Conservation (phyloP, 495 filamentous ascomycete genomes). For the Rusavskia elegans region DNA sequence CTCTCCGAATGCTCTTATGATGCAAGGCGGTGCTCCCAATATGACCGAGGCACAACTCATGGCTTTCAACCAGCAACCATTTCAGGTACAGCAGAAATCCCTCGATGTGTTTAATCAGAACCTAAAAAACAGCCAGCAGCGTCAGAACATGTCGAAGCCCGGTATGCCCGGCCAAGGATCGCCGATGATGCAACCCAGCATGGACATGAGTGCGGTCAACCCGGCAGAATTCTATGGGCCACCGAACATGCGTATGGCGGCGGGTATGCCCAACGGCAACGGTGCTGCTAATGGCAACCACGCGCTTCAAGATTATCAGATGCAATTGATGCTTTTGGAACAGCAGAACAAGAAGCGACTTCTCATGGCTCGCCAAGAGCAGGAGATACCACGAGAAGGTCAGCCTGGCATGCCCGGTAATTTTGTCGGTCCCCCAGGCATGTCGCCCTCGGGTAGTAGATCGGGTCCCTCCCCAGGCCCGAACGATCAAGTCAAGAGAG, state of each 20-base stretch:
- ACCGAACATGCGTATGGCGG: conserved; percentile 39
- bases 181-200: conserved; percentile 59
- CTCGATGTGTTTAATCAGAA: conserved; percentile 75
- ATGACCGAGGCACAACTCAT: conserved; percentile 66
- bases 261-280: conserved; percentile 29
- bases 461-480: conserved; percentile 81
- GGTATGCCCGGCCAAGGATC: conserved; percentile 56
- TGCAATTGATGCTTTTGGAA: conserved; percentile 97
- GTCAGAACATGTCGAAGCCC: conserved; percentile 57
- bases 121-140: conserved; percentile 63
- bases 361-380: conserved; percentile 94
- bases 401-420: conserved; percentile 41
- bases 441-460: conserved; percentile 65
- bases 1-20: conserved; percentile 45
- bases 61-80: conserved; percentile 48
- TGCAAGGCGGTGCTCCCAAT: conserved; percentile 60
- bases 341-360: conserved; percentile 97
- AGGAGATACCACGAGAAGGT: conserved; percentile 45
- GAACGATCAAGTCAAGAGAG: conserved; percentile 73
- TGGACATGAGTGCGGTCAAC: conserved; percentile 39
- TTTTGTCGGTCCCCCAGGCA: conserved; percentile 32
- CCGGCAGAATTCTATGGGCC: conserved; percentile 45
- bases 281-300: conserved; percentile 53
- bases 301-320: conserved; percentile 95
- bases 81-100: conserved; percentile 54